Evolutionary conservation across 805 yeast species (phyloP), one percentile per base, ranked within the genome.

Genomic region (Metschnikowia similis): DNA sequence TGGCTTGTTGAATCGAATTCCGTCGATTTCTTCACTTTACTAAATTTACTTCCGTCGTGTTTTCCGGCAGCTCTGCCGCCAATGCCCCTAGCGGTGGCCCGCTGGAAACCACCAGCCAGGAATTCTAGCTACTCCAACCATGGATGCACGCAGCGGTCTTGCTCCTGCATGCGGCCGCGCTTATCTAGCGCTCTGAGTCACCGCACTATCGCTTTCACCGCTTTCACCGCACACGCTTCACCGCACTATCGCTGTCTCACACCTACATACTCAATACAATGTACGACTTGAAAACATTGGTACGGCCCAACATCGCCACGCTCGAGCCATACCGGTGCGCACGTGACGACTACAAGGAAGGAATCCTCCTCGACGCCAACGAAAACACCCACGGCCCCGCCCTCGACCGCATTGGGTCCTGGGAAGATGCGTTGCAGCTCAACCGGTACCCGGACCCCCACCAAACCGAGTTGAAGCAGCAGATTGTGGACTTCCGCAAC

Each of bases 361-460:
- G 99, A 30, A 76, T 94, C 40, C 74, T 94, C 21, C 74, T 94
- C 47, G 99, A 94, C 67, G 99, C 99, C 49, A 94, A 94, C 62
- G 99, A 94, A 69, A 94, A 94, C 65, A 85, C 98, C 2, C 87
- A 85, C 63, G 99, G 98, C 0, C 92, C 97, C 4, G 82, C 96
- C 1, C 67, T 89, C 13, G 51, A 70, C 1, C 66, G 68, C 6
- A 56, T 82, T 26, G 65, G 75, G 3, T 56, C 58, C 0, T 67
- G 66, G 1, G 92, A 86, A 53, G 51, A 65, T 11, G 50, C 57
- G 1, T 70, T 82, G 55, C 85, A 83, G 44, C 80, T 94, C 58
- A 85, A 94, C 72, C 78, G 99, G 61, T 94, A 94, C 66, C 99
- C 99, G 14, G 99, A 94, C 61, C 99, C 99, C 8, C 97, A 94